Evolutionary conservation across 257 asterid genomes (phyloP).

Genomic region (Fraxinus quadrangulata): DNA sequence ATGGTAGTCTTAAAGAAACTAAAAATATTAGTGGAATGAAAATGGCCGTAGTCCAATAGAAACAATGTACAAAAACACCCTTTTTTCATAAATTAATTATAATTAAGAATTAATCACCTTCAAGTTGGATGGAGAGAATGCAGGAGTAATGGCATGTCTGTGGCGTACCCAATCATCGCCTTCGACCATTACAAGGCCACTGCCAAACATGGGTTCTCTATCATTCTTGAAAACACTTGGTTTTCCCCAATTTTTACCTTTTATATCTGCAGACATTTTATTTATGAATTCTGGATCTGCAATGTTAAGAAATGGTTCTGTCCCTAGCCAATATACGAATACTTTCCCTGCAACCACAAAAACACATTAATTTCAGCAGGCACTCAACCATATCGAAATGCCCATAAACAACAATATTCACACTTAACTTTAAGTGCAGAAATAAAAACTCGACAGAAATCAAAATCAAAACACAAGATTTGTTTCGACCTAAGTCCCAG

Average conservation of each 20-base stretch:
- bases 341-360: slow-evolving; percentile 65
- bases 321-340: slow-evolving; percentile 77
- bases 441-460: too few relatives aligned
- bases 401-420: too few relatives aligned
- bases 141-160: slow-evolving; percentile 76
- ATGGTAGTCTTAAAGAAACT: too few relatives aligned
- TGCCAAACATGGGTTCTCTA: slow-evolving; percentile 87
- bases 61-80: too few relatives aligned
- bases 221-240: slow-evolving; percentile 76
- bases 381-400: too few relatives aligned
- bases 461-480: too few relatives aligned
- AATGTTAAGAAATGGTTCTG: slow-evolving; percentile 80
- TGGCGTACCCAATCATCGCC: slow-evolving; percentile 96
- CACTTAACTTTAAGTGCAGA: too few relatives aligned
- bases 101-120: slow-evolving; percentile 42
- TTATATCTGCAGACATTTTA: slow-evolving; percentile 57
- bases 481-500: too few relatives aligned
- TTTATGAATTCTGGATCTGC: slow-evolving; percentile 80
- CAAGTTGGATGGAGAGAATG: slow-evolving; percentile 73
- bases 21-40: too few relatives aligned
- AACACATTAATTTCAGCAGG: background rate
- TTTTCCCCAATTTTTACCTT: slow-evolving; percentile 86
- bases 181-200: slow-evolving; percentile 81
- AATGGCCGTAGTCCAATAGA: too few relatives aligned
- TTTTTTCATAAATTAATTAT: background rate